phyloP scores from a whole-genome alignment of 441 rosid species.

The Adansonia grandidieri region DNA sequence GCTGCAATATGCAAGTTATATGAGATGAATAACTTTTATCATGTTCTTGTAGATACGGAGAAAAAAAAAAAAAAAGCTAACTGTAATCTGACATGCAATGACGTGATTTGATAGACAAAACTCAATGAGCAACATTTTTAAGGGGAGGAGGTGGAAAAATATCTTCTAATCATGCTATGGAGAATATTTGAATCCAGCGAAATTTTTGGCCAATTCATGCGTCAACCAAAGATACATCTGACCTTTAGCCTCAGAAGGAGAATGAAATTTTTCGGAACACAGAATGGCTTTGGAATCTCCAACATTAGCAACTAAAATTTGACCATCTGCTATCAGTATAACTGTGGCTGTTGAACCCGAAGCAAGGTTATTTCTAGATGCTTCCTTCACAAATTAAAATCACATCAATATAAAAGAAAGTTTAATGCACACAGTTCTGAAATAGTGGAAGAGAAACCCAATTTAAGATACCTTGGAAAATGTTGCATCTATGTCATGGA shows the following conservation, averaged over 20 bases:
- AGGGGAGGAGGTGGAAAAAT: neutral
- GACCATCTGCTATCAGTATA: conserved; percentile 78
- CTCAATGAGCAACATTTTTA: neutral
- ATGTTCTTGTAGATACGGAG: conserved; percentile 3
- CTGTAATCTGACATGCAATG: conserved; percentile 11
- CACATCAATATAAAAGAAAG: conserved; percentile 30
- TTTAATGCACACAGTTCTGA: conserved; percentile 15
- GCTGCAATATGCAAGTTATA: conserved; percentile 57
- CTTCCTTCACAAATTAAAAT: conserved; percentile 65
- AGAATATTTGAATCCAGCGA: neutral
- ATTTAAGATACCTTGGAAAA: conserved; percentile 65
- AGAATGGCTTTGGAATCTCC: conserved; percentile 96
- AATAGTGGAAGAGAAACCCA: conserved; percentile 9
- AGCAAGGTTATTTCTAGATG: conserved; percentile 57
- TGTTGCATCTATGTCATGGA: conserved; percentile 83
- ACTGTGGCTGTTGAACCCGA: conserved; percentile 92
- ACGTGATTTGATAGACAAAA: conserved; percentile 10
- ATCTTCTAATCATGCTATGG: conserved; percentile 17
- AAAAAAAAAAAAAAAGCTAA: neutral
- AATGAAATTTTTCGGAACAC: conserved; percentile 80
- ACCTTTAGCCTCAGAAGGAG: conserved; percentile 91
- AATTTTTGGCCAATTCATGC: conserved; percentile 1
- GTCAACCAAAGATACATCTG: conserved; percentile 31
- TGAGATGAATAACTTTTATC: conserved; percentile 20
- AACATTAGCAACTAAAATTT: conserved; percentile 79